These are phyloP conservation scores for Scalesia atractyloides DNA, from an alignment of 129 eudicot species.

Conservation along the genomic window DNA sequence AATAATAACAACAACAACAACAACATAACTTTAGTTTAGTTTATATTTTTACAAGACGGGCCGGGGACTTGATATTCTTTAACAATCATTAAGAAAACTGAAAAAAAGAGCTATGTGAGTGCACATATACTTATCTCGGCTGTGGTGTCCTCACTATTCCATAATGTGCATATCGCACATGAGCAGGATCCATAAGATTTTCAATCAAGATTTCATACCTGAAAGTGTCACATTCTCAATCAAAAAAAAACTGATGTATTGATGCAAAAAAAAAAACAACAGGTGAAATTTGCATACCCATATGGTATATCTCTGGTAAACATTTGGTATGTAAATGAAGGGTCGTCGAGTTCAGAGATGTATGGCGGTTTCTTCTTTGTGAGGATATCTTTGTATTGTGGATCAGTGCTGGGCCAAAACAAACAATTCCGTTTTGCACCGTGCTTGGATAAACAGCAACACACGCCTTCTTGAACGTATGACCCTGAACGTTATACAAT, in stretches of 20 bases:
- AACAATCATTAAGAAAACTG: no score
- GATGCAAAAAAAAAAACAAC: not conserved
- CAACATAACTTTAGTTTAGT: no score
- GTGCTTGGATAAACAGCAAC: constrained; percentile 82
- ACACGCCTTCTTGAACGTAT: constrained; percentile 67
- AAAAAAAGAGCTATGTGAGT: no score
- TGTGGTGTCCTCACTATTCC: constrained; percentile 47
- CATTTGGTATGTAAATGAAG: constrained; percentile 49
- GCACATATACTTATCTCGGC: constrained; percentile 43
- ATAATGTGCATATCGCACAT: constrained; percentile 85
- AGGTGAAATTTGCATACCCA: constrained; percentile 45
- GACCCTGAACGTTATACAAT: constrained; percentile 45
- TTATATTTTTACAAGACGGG: no score
- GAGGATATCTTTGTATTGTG: constrained; percentile 55
- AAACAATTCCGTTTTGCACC: constrained; percentile 64
- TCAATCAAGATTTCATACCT: constrained; percentile 80
- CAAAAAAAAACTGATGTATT: not conserved
- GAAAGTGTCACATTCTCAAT: constrained; percentile 22
- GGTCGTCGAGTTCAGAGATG: constrained; percentile 25
- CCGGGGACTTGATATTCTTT: no score
- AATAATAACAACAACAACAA: no score
- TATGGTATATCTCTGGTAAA: constrained; percentile 65
- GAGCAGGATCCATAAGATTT: constrained; percentile 92
- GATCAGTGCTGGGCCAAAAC: constrained; percentile 54
- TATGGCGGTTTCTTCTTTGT: constrained; percentile 49